Percentiles rank a stretch among this genome's conserved stretches.
Conservation (phyloP, 768 basidiomycete genomes). For the Collybiopsis luxurians region DNA sequence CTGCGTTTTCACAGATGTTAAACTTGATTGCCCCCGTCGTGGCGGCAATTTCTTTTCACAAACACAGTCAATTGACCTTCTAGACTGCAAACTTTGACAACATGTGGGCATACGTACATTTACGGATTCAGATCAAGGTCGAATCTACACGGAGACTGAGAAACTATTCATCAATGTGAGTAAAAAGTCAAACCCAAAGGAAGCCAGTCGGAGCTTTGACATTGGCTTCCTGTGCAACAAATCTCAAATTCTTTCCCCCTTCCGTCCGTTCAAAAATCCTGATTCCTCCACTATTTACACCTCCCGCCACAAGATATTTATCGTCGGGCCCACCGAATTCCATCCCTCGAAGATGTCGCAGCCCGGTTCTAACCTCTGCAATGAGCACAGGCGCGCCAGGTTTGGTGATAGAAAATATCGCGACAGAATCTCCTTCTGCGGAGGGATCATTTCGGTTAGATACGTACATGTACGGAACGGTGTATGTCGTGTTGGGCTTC, state of each 20-base stretch:
- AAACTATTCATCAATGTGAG: too few species aligned
- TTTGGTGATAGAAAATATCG: constrained; percentile 58
- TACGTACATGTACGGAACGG: constrained; percentile 61
- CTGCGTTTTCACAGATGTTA: too few species aligned
- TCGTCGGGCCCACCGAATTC: constrained; percentile 60
- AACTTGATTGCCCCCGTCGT: too few species aligned
- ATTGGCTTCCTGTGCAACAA: constrained; percentile 44
- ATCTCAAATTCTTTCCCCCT: constrained; percentile 52
- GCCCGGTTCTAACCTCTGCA: constrained; percentile 62
- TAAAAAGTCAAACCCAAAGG: constrained; percentile 40
- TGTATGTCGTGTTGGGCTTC: constrained; percentile 45
- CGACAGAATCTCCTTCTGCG: constrained; percentile 67
- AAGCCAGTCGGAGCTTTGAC: constrained; percentile 54
- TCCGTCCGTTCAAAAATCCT: constrained; percentile 69
- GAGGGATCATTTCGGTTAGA: constrained; percentile 77
- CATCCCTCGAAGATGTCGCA: constrained; percentile 71
- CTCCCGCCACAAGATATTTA: constrained; percentile 63
- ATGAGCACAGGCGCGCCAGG: constrained; percentile 47
- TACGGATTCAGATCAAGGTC: too few species aligned
- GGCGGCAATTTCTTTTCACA: too few species aligned
- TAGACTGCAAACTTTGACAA: too few species aligned
- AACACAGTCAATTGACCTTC: too few species aligned
- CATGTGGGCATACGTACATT: too few species aligned
- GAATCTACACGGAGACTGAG: too few species aligned
- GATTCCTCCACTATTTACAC: constrained; percentile 60